These are phyloP conservation scores for Epichloe typhina DNA, from an alignment of 2,329 filamentous ascomycete species.

Conservation along the genomic window DNA sequence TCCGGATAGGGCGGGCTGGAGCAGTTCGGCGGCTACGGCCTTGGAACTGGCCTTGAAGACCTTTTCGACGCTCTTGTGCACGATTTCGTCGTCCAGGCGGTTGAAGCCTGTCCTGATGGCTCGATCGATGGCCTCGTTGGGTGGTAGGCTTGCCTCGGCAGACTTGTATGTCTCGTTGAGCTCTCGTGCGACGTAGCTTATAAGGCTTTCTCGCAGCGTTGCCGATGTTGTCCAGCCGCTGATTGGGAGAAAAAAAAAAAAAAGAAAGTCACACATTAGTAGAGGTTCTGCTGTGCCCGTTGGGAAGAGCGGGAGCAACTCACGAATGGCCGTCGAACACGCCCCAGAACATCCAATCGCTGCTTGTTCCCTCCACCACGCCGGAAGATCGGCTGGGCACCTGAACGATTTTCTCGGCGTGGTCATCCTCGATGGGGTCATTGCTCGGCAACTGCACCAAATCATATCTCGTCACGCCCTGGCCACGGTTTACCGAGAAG, in stretches of 20 bases:
- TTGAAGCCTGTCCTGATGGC: slow-evolving; percentile 91
- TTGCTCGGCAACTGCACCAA: slow-evolving; percentile 91
- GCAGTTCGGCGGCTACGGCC: slow-evolving; percentile 76
- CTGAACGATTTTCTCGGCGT: slow-evolving; percentile 95
- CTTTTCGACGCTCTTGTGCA: slow-evolving; percentile 83
- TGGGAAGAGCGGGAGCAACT: slow-evolving; percentile 18
- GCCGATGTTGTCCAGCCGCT: slow-evolving; percentile 98
- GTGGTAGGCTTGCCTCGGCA: slow-evolving; percentile 47
- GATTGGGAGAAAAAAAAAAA: slow-evolving; percentile 9
- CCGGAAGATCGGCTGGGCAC: slow-evolving; percentile 47
- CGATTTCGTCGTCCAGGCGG: slow-evolving; percentile 84
- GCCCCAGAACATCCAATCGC: slow-evolving; percentile 99
- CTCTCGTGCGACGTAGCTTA: slow-evolving; percentile 84
- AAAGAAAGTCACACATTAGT: neutral
- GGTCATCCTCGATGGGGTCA: slow-evolving; percentile 95
- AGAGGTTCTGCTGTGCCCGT: no score
- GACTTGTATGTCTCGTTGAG: slow-evolving; percentile 85
- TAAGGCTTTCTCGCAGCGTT: slow-evolving; percentile 82
- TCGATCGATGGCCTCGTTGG: slow-evolving; percentile 67
- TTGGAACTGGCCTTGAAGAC: slow-evolving; percentile 83
- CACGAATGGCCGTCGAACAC: slow-evolving; percentile 96
- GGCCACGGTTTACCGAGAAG: slow-evolving; percentile 75
- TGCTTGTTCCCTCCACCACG: slow-evolving; percentile 25
- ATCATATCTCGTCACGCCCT: slow-evolving; percentile 89
- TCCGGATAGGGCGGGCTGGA: slow-evolving; percentile 89